Base-by-base conservation (phyloP, 352 stramenopile genomes). In the Globisporangium orthogonon region DNA sequence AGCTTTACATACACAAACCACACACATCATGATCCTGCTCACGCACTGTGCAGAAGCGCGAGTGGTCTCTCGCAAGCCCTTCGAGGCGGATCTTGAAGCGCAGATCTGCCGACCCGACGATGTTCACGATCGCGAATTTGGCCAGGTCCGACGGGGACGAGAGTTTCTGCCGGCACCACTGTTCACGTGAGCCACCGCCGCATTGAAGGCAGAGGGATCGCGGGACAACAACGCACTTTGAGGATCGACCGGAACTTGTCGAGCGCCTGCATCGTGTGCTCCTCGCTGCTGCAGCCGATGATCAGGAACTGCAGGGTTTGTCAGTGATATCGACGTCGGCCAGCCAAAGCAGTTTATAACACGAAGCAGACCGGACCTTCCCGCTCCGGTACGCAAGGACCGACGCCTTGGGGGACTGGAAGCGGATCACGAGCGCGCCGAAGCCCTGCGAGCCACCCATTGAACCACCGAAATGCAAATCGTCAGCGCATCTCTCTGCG, bases 81-180 rank as follows among this genome's bases (percentile, higher is more conserved):
- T 94, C 83, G 37, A 94, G 69, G 0, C 83, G 83, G 40, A 91
- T 39, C 52, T 80, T 84, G 33, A 96, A 91, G 29, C 83, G 76
- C 30, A 99, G 76, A 59, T 98, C 97, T 14, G 96, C 80, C 35
- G 91, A 96, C 4, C 79, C 81, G 35, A 97, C 87, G 14, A 98
- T 74, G 60, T 98, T 98, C 33, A 67, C 69, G 51, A 89, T 69
- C 17, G 55, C 60, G 47, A 89, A 89, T 11, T 56, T 65, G n/a
- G 56, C 65, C 35, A 75, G 49, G 9, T 79, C 54, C 41, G 68
- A 69, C 23, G 76, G 70, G 48, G 78, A 86, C 4, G 67, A 67
- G 1, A 86, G 59, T 86, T 89, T 91, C 78, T 89, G 45, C 3
- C 56, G 15, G 51, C 18, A 17, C 23, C 23, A 23, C 23, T 23